Percentiles rank a stretch among this genome's conserved stretches.
These are phyloP conservation scores for Nakazawaea molendinolei DNA, from an alignment of 805 yeast species.

Conservation along the genomic window DNA sequence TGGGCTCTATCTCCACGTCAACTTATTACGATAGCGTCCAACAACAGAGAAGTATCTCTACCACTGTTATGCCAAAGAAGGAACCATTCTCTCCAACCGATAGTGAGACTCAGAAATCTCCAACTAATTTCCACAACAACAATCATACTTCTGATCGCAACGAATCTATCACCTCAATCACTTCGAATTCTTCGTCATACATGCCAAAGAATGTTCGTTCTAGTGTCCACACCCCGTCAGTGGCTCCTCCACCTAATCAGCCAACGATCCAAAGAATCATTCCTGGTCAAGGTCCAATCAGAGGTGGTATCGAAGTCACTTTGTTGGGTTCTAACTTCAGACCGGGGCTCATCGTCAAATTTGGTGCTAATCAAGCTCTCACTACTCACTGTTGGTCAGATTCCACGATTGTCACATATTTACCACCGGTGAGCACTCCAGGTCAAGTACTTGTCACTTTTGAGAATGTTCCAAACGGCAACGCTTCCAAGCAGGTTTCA, in stretches of 20 bases:
- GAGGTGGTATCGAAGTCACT: slow-evolving; percentile 96
- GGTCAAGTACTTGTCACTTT: slow-evolving; percentile 93
- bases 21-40: slow-evolving; percentile 32
- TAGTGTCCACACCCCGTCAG: background rate
- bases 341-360: slow-evolving; percentile 75
- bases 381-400: slow-evolving; percentile 97
- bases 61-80: slow-evolving; percentile 28
- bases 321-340: slow-evolving; percentile 81
- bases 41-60: slow-evolving; percentile 28
- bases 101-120: slow-evolving; percentile 14
- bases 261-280: slow-evolving; percentile 81
- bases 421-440: slow-evolving; percentile 85
- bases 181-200: slow-evolving; percentile 8
- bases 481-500: slow-evolving; percentile 11
- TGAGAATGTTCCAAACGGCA: slow-evolving; percentile 38
- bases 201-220: background rate
- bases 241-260: slow-evolving; percentile 7
- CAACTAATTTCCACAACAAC: slow-evolving; percentile 4
- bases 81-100: slow-evolving; percentile 39
- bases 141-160: slow-evolving; percentile 8
- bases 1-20: slow-evolving; percentile 14
- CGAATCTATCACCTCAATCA: slow-evolving; percentile 7
- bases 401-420: slow-evolving; percentile 83
- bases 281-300: slow-evolving; percentile 91
- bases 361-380: slow-evolving; percentile 73